These are phyloP conservation scores for Rhynchosporium agropyri DNA, from an alignment of 2,329 filamentous ascomycete species.

Conservation along the genomic window DNA sequence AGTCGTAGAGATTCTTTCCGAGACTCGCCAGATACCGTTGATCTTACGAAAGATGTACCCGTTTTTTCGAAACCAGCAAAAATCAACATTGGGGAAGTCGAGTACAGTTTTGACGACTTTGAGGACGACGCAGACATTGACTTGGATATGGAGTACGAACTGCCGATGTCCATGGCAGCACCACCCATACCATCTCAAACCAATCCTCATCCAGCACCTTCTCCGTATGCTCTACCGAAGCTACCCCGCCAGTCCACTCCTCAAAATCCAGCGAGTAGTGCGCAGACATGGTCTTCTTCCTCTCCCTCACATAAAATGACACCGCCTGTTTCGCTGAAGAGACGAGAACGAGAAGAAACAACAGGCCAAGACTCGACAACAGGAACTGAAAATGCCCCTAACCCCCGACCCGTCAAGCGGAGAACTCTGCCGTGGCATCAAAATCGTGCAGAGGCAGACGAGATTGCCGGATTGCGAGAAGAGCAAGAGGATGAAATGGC, in stretches of 20 bases:
- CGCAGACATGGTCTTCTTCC: constrained; percentile 48
- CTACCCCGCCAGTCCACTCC: constrained; percentile 16
- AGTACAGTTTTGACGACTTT: constrained; percentile 61
- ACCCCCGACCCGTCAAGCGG: constrained; percentile 44
- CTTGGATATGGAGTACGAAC: constrained; percentile 58
- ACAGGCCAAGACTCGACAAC: background rate
- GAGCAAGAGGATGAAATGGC: constrained; percentile 29
- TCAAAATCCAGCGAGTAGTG: constrained; percentile 38
- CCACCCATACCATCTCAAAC: constrained; percentile 50
- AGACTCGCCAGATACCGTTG: constrained; percentile 45
- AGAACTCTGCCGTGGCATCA: constrained; percentile 41
- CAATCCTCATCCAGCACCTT: constrained; percentile 20
- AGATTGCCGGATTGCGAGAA: constrained; percentile 27
- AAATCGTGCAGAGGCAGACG: constrained; percentile 41
- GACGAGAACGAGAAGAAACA: constrained; percentile 24
- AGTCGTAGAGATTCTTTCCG: constrained; percentile 53
- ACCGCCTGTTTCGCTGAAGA: constrained; percentile 32
- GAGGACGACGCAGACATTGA: constrained; percentile 89
- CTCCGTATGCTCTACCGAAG: constrained; percentile 27
- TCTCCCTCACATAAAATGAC: constrained; percentile 49
- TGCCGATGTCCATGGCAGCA: constrained; percentile 35
- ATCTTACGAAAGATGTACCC: constrained; percentile 42
- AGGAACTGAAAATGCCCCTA: constrained; percentile 23
- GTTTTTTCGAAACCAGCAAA: constrained; percentile 31
- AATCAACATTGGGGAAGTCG: constrained; percentile 10